Conservation (phyloP, 1,284 basidiomycete genomes). For the Filobasidium uniguttulatum region DNA sequence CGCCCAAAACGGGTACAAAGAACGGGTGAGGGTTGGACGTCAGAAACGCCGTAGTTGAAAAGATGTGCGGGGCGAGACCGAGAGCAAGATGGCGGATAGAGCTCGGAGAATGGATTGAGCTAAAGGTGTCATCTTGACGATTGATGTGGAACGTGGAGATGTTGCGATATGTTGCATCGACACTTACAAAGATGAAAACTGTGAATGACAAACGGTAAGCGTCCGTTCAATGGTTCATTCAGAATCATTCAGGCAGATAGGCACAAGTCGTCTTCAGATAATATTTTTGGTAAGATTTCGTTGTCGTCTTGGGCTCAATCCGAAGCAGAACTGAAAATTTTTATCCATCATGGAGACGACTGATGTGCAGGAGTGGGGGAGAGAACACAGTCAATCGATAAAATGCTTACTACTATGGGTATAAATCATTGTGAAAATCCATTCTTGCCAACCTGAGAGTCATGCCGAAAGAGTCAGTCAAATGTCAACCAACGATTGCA, state of each 20-base stretch:
- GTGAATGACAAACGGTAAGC: background rate
- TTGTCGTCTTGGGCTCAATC: slow-evolving; percentile 15
- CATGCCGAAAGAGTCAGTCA: background rate
- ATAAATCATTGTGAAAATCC: background rate
- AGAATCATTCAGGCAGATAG: background rate
- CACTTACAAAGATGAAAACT: background rate
- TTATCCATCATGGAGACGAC: slow-evolving; percentile 11
- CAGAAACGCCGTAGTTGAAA: no score
- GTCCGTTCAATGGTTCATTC: background rate
- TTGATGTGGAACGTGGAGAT: background rate
- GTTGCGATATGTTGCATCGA: background rate
- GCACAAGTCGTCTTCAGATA: background rate
- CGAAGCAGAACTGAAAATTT: slow-evolving; percentile 16
- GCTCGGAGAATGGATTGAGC: slow-evolving; percentile 5
- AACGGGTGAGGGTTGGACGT: no score
- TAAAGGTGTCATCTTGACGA: slow-evolving; percentile 3
- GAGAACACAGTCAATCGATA: background rate
- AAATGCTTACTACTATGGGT: slow-evolving; percentile 5
- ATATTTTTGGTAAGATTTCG: slow-evolving; percentile 14
- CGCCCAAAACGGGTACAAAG: no score
- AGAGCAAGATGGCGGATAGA: background rate
- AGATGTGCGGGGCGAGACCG: background rate
- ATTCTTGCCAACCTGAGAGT: background rate
- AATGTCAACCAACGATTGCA: background rate
- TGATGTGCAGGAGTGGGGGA: background rate